Percentiles rank a stretch among this genome's conserved stretches.
Evolutionary conservation across 441 rosid species (phyloP).

Genomic region (Eruca vesicaria): DNA sequence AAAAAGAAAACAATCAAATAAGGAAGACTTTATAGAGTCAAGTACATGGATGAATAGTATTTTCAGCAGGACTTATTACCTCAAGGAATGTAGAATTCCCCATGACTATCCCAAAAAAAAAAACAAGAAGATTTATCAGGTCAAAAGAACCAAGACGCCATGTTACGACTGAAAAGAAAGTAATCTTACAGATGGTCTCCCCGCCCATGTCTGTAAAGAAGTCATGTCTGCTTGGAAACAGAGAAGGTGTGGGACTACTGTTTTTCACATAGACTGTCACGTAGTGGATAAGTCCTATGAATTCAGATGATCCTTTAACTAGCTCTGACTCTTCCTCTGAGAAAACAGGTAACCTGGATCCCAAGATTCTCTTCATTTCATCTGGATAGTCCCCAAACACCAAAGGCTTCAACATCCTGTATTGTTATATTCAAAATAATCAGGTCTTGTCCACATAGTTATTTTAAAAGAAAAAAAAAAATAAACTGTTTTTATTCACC

Average conservation of each 20-base stretch:
- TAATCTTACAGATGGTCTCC: slow-evolving; percentile 28
- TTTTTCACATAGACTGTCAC: slow-evolving; percentile 28
- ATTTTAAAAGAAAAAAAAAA: neutral
- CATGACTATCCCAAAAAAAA: neutral
- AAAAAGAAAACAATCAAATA: neutral
- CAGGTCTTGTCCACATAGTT: neutral
- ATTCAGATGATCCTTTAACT: slow-evolving; percentile 67
- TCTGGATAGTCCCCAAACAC: slow-evolving; percentile 73
- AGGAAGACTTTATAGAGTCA: neutral
- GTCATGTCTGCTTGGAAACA: slow-evolving; percentile 26
- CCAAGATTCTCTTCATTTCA: slow-evolving; percentile 53
- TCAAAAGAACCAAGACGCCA: neutral
- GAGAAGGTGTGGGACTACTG: slow-evolving; percentile 23
- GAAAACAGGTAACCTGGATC: slow-evolving; percentile 64
- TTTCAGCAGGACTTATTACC: neutral
- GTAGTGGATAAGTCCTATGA: slow-evolving; percentile 60
- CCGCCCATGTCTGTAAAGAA: slow-evolving; percentile 44
- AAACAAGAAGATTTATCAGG: neutral
- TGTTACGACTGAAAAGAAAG: neutral
- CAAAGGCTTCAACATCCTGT: slow-evolving; percentile 61
- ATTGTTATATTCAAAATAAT: neutral
- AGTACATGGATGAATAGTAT: neutral
- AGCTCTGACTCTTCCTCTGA: slow-evolving; percentile 43
- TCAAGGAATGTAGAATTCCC: neutral
- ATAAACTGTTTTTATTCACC: slow-evolving; percentile 42